Evolutionary conservation across 179 eudicot species (phyloP), one percentile per base, ranked within the genome.

Genomic region (Heliamphora pulchella): DNA sequence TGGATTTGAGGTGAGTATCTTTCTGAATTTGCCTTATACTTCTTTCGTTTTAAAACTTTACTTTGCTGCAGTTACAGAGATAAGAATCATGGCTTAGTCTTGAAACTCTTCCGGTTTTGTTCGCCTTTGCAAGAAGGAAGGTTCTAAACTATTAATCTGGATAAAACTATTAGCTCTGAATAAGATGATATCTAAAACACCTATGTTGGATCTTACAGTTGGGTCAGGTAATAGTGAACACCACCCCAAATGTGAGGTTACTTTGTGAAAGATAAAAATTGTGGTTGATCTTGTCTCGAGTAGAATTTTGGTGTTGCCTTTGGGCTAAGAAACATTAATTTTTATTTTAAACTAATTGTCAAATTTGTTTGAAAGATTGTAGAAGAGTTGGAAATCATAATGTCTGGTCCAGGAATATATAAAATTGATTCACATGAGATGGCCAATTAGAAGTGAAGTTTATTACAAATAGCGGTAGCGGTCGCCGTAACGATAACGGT

Each of bases 1-100:
- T 79, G 91, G 87, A 48, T 86, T 89, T 71, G 88, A 89, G 90
- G 89, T 81, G 74, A 75, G 77, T 59, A 54, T 44, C 41, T 39
- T 13, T 15, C 39, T 51, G 47, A 74, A 8, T 31, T 54, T 74
- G 5, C 15, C 1, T 50, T 1, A 3, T 47, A 70, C 0, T 71
- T 18, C 31, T 53, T 22, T 13, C 1, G 4, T 31, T 54, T 41
- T n/a, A 20, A 31, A 53, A 2, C 64, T 3, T 5, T 11, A 31
- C 59, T 7, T 53, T 20, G 59, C 47, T 55, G 48, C 20, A 31
- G 48, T 53, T 73, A 11, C 41, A 18, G 74, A 48, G 7, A 51
- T 72, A 51, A 47, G 44, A 72, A 72, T 72, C 22, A 18, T 54
- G 58, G 58, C 58, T 47, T 64, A 77, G 68, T 31, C 53, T 59